Evolutionary conservation across 2,329 filamentous ascomycete genomes (phyloP).

Genomic region (Decorospora gaudefroyi): DNA sequence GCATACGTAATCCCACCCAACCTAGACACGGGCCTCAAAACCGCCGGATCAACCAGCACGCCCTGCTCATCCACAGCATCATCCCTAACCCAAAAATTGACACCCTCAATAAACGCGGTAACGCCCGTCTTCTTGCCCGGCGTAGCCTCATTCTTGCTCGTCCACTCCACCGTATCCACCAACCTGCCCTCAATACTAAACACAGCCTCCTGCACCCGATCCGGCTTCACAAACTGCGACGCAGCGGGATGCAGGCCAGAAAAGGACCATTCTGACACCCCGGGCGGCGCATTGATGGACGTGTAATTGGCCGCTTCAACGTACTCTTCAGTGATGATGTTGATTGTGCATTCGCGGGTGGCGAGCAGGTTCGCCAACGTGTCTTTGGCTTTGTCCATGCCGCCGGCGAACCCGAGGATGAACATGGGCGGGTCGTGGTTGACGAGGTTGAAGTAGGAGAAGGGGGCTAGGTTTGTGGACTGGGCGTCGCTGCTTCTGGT

Average conservation of each 20-base stretch:
- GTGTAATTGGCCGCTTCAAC: conserved; percentile 87
- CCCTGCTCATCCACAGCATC: conserved; percentile 81
- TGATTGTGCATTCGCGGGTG: conserved; percentile 74
- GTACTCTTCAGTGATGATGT: conserved; percentile 83
- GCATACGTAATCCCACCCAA: conserved; percentile 87
- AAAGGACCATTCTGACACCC: conserved; percentile 77
- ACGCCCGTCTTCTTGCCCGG: conserved; percentile 77
- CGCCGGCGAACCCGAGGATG: conserved; percentile 64
- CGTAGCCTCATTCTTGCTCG: conserved; percentile 62
- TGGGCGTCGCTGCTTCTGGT: conserved; percentile 65
- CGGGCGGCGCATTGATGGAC: conserved; percentile 76
- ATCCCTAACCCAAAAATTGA: conserved; percentile 85
- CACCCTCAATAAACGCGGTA: conserved; percentile 78
- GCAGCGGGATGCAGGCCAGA: conserved; percentile 73
- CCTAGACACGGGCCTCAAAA: conserved; percentile 75
- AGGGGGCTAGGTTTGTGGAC: conserved; percentile 79
- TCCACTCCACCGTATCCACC: conserved; percentile 74
- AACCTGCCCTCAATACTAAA: conserved; percentile 82
- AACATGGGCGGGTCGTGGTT: conserved; percentile 88
- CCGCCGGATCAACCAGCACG: conserved; percentile 72
- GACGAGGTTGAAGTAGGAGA: conserved; percentile 83
- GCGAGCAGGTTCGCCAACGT: conserved; percentile 74
- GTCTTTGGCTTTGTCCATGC: conserved; percentile 71
- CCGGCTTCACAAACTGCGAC: conserved; percentile 67
- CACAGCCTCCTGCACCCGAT: conserved; percentile 79